A percentile compares a stretch with the other conserved stretches of the same genome.
phyloP scores from a whole-genome alignment of 2,329 filamentous ascomycete genomes.

The Metarhizium humberi region DNA sequence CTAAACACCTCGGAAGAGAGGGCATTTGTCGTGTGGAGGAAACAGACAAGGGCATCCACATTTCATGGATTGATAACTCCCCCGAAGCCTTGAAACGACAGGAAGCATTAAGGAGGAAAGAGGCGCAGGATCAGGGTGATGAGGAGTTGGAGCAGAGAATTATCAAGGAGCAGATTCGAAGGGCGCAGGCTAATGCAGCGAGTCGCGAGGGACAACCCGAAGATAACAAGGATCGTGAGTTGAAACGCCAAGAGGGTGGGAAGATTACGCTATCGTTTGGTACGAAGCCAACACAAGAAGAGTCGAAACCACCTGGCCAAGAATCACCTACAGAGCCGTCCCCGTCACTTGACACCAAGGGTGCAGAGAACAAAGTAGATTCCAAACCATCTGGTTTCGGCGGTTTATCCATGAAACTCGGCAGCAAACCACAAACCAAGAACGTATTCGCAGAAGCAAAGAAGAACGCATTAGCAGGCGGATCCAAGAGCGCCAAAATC shows the following conservation, averaged over 20 bases:
- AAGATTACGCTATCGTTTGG: conserved; percentile 67
- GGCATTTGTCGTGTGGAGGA: conserved; percentile 88
- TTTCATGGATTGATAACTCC: conserved; percentile 87
- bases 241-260: conserved; percentile 60
- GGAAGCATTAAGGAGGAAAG: conserved; percentile 74
- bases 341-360: conserved; percentile 8
- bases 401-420: conserved; percentile 55
- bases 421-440: conserved; percentile 56
- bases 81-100: conserved; percentile 73
- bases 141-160: conserved; percentile 80
- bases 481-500: conserved; percentile 44
- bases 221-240: conserved; percentile 31
- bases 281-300: conserved; percentile 23
- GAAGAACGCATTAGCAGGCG: conserved; percentile 58
- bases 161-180: conserved; percentile 74
- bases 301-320: conserved; percentile 4
- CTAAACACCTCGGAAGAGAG: conserved; percentile 76
- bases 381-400: conserved; percentile 21
- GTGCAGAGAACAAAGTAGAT: conserved; percentile 10
- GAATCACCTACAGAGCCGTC: conserved; percentile 13
- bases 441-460: conserved; percentile 62
- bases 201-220: conserved; percentile 30
- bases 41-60: conserved; percentile 72
- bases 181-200: conserved; percentile 50
- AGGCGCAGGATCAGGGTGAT: conserved; percentile 81